These are phyloP conservation scores for Cucumis variabilis DNA, from an alignment of 331 rosid species.

Conservation along the genomic window DNA sequence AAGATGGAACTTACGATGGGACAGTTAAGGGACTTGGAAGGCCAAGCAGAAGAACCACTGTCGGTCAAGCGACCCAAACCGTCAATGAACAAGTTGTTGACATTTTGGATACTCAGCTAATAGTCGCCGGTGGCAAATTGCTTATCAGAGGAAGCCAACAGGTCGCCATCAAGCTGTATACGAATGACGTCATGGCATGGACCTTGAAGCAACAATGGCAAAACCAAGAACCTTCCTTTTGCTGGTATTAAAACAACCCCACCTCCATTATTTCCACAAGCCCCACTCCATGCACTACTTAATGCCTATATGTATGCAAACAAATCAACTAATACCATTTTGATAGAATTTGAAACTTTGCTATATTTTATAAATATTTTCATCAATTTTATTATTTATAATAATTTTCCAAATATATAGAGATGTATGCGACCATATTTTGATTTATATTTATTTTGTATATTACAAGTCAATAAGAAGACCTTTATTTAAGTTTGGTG, in stretches of 20 bases:
- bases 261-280: constrained; percentile 34
- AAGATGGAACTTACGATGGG: constrained; percentile 44
- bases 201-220: constrained; percentile 43
- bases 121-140: not conserved
- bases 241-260: constrained; percentile 47
- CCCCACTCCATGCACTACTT: constrained; percentile 36
- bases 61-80: constrained; percentile 67
- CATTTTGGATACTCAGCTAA: constrained; percentile 54
- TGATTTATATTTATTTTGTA: too few relatives aligned
- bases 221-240: constrained; percentile 45
- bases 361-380: too few relatives aligned
- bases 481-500: too few relatives aligned
- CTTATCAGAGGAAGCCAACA: constrained; percentile 43
- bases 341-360: too few relatives aligned
- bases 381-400: too few relatives aligned
- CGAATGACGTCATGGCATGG: constrained; percentile 49
- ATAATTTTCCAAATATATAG: too few relatives aligned
- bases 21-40: constrained; percentile 17
- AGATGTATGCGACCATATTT: too few relatives aligned
- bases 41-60: constrained; percentile 63
- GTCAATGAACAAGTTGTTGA: constrained; percentile 37
- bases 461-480: too few relatives aligned
- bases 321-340: not conserved
- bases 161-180: constrained; percentile 44
- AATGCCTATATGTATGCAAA: constrained; percentile 32